Evolutionary conservation across 78 protist species (phyloP), one percentile per base, ranked within the genome.

Genomic region (Planoprotostelium fungivorum): DNA sequence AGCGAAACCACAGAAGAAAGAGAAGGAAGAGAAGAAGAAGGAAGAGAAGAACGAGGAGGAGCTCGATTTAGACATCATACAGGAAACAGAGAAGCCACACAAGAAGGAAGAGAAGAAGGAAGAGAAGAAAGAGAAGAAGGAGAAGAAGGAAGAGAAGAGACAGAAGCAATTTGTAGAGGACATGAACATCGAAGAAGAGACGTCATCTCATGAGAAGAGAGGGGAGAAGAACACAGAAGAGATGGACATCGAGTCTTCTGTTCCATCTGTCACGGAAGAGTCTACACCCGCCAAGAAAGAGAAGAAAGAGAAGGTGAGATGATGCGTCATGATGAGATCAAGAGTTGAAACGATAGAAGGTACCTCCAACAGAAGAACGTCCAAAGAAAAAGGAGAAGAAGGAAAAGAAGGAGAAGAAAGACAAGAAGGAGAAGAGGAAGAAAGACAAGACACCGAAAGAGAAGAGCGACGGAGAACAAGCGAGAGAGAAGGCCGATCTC

Each of bases 341-440:
- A 35, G 73, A 38, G 35, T 84, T 85, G 28, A 28, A 34, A 0
- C 37, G 85, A 16, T 35, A 25, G 34, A 31, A 29, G 31, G 36
- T 37, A 35, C 37, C 89, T 0, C 51, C n/a, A n/a, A n/a, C n/a
- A n/a, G n/a, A n/a, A n/a, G n/a, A n/a, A n/a, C n/a, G n/a, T n/a
- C 34, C 28, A 91, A 93, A 0, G 94, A 91, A 1, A 31, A 84
- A 16, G 89, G 89, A n/a, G 88, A 88, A 28, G 94, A 93, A 88
- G 90, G 35, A 1, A 39, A 90, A 28, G 84, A 92, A 35, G 35
- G 83, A 0, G 92, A 37, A 28, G 36, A 23, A 23, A 94, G 90
- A 35, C n/a, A 37, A 16, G 90, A 85, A 25, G 86, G 86, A 84
- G 94, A 91, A 84, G 88, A 37, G 51, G 84, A 63, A 31, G 84